Evolutionary conservation across 345 rosid genomes (phyloP), one percentile per base, ranked within the genome.

Genomic region (Populus euphratica): DNA sequence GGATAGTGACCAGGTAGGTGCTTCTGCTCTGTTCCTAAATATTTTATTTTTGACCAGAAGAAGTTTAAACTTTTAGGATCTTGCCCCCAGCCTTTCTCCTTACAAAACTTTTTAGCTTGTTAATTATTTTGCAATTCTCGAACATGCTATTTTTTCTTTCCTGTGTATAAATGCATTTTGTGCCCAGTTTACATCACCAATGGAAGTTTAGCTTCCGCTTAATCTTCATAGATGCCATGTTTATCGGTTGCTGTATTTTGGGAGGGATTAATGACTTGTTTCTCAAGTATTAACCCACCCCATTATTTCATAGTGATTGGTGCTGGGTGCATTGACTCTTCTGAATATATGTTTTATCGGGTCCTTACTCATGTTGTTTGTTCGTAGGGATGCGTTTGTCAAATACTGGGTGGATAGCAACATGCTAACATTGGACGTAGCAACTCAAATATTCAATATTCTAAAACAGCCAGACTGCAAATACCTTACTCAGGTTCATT

Each of bases 341-440:
- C 76, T 80, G 5, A 54, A 56, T 69, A 27, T 65, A 69, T 59
- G 20, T 33, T 52, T 43, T 44, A 16, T 59, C 8, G 11, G 68
- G 50, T 73, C 59, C 72, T 77, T 10, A 74, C 43, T 25, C 4
- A 43, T 69, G 44, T 70, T 39, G 70, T 75, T 78, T 82, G 21
- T 69, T 50, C 76, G 73, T 61, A 95, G 99, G 91, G 93, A 92
- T 65, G 88, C 87, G 33, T 93, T 93, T 81, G 80, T 83, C 77
- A 82, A 86, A 73, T 93, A 88, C 82, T 95, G 98, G 99, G 79
- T 93, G 77, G 88, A 87, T 81, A 77, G 88, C 61, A 87, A 93
- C 80, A 79, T 95, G 91, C 80, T 93, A 81, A 81, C 89, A 10
- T 79, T 90, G 97, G 97, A 93, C 78, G 43, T 68, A 77, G 89